A percentile compares a stretch with the other conserved stretches of the same genome.
These are phyloP conservation scores for Mycena polygramma DNA, from an alignment of 768 basidiomycete genomes.

Conservation along the genomic window DNA sequence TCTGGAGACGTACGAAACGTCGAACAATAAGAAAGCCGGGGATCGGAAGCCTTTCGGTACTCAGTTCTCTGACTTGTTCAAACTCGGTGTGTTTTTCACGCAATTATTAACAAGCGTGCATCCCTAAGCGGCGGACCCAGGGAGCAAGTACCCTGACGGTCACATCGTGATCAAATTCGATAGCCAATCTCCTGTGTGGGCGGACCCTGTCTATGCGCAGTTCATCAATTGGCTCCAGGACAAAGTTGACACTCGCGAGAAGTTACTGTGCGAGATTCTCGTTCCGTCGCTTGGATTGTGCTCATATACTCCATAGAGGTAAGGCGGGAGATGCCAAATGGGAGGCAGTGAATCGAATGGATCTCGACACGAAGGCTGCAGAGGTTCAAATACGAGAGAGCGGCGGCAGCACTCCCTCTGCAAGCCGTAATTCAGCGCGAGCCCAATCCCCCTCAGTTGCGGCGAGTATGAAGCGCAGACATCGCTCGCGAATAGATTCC, in stretches of 20 bases:
- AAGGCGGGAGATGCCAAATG: slow-evolving; percentile 6
- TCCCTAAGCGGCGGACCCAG: slow-evolving; percentile 17
- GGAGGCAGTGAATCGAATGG: slow-evolving; percentile 16
- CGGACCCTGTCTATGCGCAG: slow-evolving; percentile 22
- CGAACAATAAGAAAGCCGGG: not conserved
- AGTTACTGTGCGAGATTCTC: slow-evolving; percentile 1
- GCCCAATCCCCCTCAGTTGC: slow-evolving; percentile 17
- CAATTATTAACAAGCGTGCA: not conserved
- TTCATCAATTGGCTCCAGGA: slow-evolving; percentile 20
- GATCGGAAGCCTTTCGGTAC: slow-evolving; percentile 14
- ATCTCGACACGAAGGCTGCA: not conserved
- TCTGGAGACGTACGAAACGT: slow-evolving; percentile 14
- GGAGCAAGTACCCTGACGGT: slow-evolving; percentile 33
- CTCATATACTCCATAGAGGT: not conserved
- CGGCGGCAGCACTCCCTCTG: not conserved
- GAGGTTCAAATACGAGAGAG: slow-evolving; percentile 11
- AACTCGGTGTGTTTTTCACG: slow-evolving; percentile 18
- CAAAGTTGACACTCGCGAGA: not conserved
- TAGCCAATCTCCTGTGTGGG: slow-evolving; percentile 26
- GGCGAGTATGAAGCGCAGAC: not conserved
- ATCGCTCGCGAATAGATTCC: not conserved
- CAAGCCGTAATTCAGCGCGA: not conserved
- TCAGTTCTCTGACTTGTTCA: slow-evolving; percentile 11
- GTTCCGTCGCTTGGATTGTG: not conserved
- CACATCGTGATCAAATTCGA: slow-evolving; percentile 41